Conservation (phyloP, 2,329 filamentous ascomycete species). For the Ceratocystis eucalypticola region DNA sequence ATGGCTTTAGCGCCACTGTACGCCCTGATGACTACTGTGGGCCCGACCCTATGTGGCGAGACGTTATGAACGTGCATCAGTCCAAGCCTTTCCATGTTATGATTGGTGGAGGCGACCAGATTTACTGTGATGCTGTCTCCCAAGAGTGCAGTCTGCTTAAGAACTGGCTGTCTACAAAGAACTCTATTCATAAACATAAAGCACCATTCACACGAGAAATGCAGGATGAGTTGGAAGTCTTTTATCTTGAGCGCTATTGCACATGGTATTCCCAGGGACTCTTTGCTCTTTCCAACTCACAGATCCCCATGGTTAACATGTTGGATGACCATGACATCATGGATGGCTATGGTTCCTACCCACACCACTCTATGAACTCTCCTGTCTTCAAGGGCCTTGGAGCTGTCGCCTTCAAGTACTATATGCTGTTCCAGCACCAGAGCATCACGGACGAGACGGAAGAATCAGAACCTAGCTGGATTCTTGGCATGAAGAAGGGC, state of each 20-base stretch:
- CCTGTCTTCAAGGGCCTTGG: conserved; percentile 83
- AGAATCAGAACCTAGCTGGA: conserved; percentile 77
- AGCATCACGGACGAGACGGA: conserved; percentile 70
- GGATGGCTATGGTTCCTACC: conserved; percentile 86
- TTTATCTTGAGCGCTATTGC: conserved; percentile 77
- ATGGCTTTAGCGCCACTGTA: conserved; percentile 76
- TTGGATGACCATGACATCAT: conserved; percentile 93
- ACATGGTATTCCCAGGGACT: conserved; percentile 95
- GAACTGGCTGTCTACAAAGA: conserved; percentile 72
- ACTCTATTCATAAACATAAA: conserved; percentile 64
- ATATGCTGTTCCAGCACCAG: conserved; percentile 97
- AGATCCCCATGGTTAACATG: conserved; percentile 98
- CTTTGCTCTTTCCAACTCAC: conserved; percentile 80
- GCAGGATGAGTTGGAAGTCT: conserved; percentile 75
- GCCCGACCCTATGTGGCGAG: conserved; percentile 91
- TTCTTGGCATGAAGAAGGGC: conserved; percentile 64
- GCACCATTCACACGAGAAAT: conserved; percentile 66
- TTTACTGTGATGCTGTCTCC: conserved; percentile 84
- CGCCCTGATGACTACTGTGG: conserved; percentile 72
- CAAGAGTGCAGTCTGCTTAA: conserved; percentile 62
- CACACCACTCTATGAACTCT: conserved; percentile 79
- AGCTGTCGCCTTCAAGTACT: conserved; percentile 92
- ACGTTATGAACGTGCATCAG: conserved; percentile 86
- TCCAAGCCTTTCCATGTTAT: conserved; percentile 92
- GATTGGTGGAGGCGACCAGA: conserved; percentile 92